Evolutionary conservation across 2,329 filamentous ascomycete genomes (phyloP).

Genomic region (Plectosphaerella plurivora): DNA sequence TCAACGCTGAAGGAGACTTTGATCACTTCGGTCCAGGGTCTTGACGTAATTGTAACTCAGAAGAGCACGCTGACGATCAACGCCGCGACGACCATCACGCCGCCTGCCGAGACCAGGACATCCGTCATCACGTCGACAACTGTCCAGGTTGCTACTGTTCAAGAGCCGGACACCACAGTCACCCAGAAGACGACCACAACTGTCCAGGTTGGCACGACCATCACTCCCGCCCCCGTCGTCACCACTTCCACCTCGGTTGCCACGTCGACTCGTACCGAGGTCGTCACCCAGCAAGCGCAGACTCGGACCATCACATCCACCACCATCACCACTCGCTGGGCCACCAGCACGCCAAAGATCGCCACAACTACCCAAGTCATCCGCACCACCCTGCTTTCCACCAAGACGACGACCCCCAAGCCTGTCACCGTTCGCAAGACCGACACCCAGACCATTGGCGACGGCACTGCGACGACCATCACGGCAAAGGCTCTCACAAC

Average conservation of each 20-base stretch:
- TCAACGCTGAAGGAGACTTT: constrained; percentile 15
- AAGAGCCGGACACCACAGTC: constrained; percentile 14
- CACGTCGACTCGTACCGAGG: neutral
- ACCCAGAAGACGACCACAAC: constrained; percentile 20
- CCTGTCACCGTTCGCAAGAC: neutral
- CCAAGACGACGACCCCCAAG: constrained; percentile 5
- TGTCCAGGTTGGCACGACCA: constrained; percentile 23
- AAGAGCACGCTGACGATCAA: constrained; percentile 4
- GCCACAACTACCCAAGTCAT: constrained; percentile 7
- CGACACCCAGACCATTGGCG: neutral
- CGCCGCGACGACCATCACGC: constrained; percentile 6
- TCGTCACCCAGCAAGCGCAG: constrained; percentile 8
- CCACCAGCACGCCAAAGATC: constrained; percentile 17
- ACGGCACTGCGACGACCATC: neutral
- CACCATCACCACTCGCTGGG: constrained; percentile 7
- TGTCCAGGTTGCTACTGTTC: neutral
- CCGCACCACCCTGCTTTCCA: neutral
- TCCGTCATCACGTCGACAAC: neutral
- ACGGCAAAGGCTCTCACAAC: constrained; percentile 1
- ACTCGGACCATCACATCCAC: constrained; percentile 1
- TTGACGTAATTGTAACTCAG: neutral
- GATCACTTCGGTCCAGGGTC: constrained; percentile 8
- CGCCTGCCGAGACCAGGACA: neutral
- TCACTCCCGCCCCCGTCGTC: constrained; percentile 21
- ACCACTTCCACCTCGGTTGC: constrained; percentile 8